Percentiles rank a stretch among this genome's conserved stretches.
These are phyloP conservation scores for Phytopythium vexans DNA, from an alignment of 352 stramenopile genomes.

Conservation along the genomic window DNA sequence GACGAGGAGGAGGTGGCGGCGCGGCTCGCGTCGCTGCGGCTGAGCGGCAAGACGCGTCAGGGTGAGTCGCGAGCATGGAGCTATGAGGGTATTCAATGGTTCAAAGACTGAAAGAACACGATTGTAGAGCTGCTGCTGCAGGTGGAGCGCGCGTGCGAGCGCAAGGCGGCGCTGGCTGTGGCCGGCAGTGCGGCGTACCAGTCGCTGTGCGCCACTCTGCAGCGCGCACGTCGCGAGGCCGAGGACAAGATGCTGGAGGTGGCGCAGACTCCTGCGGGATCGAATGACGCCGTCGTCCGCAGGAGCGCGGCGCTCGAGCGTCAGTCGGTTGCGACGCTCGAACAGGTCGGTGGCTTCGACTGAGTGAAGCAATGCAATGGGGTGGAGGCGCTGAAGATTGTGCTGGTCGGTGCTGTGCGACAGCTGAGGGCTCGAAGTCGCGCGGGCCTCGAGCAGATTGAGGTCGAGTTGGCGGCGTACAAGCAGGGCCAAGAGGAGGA, in stretches of 20 bases:
- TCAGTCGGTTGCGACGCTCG: conserved; percentile 26
- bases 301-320: conserved; percentile 35
- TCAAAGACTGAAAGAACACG: background rate
- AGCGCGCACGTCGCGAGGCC: conserved; percentile 48
- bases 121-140: conserved; percentile 49
- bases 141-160: conserved; percentile 62
- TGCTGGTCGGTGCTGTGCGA: background rate
- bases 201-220: conserved; percentile 54
- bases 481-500: conserved; percentile 33
- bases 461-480: conserved; percentile 45
- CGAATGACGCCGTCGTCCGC: conserved; percentile 19
- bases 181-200: conserved; percentile 55
- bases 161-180: conserved; percentile 50
- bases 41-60: conserved; percentile 34
- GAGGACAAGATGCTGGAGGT: conserved; percentile 36
- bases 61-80: conserved; percentile 6
- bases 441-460: conserved; percentile 35
- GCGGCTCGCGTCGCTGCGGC: conserved; percentile 16
- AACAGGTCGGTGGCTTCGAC: conserved; percentile 18
- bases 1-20: conserved; percentile 11
- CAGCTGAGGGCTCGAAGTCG: conserved; percentile 25
- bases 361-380: background rate
- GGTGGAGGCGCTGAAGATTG: background rate
- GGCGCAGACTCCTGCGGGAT: conserved; percentile 7
- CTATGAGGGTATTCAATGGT: background rate